Percentiles rank a stretch among this genome's conserved stretches.
These are phyloP conservation scores for Acanthamoeba triangularis DNA, from an alignment of 208 protist species.

Conservation along the genomic window DNA sequence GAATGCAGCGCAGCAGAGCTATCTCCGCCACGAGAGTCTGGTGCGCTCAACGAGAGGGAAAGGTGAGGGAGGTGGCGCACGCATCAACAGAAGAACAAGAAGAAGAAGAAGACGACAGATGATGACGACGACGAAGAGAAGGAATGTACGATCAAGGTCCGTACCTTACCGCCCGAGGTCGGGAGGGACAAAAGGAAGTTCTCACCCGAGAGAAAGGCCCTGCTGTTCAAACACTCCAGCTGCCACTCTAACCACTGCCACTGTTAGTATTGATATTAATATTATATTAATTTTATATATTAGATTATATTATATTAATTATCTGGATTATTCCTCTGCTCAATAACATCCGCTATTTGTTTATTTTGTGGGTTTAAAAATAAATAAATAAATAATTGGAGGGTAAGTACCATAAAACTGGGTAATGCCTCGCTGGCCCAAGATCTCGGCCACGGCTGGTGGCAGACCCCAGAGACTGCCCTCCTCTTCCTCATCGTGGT, in stretches of 20 bases:
- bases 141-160: no score
- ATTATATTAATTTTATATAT: no score
- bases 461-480: constrained; percentile 5
- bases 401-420: background rate
- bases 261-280: no score
- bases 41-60: no score
- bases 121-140: no score
- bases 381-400: background rate
- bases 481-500: background rate
- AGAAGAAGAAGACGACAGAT: background rate
- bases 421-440: constrained; percentile 17
- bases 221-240: constrained; percentile 4
- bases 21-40: constrained; percentile 29
- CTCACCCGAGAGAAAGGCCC: background rate
- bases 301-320: no score
- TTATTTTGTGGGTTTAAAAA: no score
- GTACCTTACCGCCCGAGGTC: constrained; percentile 17
- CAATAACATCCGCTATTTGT: no score
- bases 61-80: background rate
- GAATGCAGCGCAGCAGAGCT: background rate
- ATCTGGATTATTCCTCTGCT: background rate
- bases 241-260: background rate
- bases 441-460: background rate
- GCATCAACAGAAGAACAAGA: background rate
- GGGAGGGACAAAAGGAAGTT: constrained; percentile 36